Percentiles rank a stretch among this genome's conserved stretches.
Evolutionary conservation across 2,329 filamentous ascomycete species (phyloP).

Genomic region (Exophiala xenobiotica): DNA sequence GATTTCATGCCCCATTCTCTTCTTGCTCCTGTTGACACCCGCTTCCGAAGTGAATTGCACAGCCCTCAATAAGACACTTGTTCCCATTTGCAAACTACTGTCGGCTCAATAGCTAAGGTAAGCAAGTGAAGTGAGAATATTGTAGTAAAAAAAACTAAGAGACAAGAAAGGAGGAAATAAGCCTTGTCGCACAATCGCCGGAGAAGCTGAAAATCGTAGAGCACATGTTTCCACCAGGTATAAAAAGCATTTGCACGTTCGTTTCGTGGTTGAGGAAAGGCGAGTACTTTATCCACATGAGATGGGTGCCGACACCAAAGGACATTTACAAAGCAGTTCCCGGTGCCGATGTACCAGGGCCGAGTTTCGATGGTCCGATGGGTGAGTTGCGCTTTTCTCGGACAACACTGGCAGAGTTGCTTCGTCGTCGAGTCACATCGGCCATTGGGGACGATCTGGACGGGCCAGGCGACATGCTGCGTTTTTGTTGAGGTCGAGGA

Average conservation of each 20-base stretch:
- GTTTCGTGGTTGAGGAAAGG: neutral
- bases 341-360: slow-evolving; percentile 15
- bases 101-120: neutral
- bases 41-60: too few species aligned
- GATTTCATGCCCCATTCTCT: too few species aligned
- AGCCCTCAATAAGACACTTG: too few species aligned
- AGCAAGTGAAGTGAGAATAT: neutral
- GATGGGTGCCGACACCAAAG: neutral
- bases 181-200: neutral
- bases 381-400: slow-evolving; percentile 43
- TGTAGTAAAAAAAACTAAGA: neutral
- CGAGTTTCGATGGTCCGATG: slow-evolving; percentile 29
- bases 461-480: slow-evolving; percentile 47
- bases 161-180: neutral
- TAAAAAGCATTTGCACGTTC: slow-evolving; percentile 2
- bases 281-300: neutral
- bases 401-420: slow-evolving; percentile 45
- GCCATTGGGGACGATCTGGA: slow-evolving; percentile 45
- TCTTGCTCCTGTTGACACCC: too few species aligned
- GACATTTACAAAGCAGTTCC: slow-evolving; percentile 23
- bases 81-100: too few species aligned
- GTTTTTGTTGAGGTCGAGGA: slow-evolving; percentile 42
- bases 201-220: neutral
- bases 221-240: slow-evolving; percentile 2
- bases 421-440: slow-evolving; percentile 42